Evolutionary conservation across 2,329 filamentous ascomycete species (phyloP).

Genomic region (Penicillium sp.): DNA sequence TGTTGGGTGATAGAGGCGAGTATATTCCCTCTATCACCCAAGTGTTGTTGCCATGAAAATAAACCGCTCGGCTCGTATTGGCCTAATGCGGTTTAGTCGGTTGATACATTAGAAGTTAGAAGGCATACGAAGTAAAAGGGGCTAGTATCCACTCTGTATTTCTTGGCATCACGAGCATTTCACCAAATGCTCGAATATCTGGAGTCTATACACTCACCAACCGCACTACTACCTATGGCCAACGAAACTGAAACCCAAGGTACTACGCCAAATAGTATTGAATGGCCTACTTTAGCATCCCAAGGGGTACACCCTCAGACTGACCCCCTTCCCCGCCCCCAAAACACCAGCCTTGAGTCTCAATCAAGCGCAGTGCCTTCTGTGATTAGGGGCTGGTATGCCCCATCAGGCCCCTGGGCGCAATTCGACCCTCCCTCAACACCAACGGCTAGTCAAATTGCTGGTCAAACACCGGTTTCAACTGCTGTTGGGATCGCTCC

Average conservation of each 20-base stretch:
- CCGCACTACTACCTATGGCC: neutral
- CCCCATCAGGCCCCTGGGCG: neutral
- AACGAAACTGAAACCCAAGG: neutral
- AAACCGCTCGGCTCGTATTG: neutral
- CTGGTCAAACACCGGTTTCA: neutral
- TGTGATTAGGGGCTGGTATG: neutral
- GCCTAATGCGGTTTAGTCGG: neutral
- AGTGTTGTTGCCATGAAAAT: too few species aligned
- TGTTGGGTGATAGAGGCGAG: too few species aligned
- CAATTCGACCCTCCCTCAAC: neutral
- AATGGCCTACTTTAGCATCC: too few species aligned
- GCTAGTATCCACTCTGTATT: neutral
- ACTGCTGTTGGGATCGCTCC: too few species aligned
- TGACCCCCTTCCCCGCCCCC: neutral
- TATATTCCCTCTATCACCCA: too few species aligned
- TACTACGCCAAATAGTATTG: too few species aligned
- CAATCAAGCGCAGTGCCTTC: neutral
- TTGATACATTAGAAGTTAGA: neutral
- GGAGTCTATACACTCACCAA: neutral
- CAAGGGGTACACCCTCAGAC: neutral
- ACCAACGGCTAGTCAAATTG: neutral
- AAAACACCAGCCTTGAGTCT: neutral
- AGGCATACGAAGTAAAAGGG: neutral
- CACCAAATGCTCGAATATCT: neutral
- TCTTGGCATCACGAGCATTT: neutral